Evolutionary conservation across 176 grass and related monocot species (phyloP).

Genomic region (Hordeum marinum): DNA sequence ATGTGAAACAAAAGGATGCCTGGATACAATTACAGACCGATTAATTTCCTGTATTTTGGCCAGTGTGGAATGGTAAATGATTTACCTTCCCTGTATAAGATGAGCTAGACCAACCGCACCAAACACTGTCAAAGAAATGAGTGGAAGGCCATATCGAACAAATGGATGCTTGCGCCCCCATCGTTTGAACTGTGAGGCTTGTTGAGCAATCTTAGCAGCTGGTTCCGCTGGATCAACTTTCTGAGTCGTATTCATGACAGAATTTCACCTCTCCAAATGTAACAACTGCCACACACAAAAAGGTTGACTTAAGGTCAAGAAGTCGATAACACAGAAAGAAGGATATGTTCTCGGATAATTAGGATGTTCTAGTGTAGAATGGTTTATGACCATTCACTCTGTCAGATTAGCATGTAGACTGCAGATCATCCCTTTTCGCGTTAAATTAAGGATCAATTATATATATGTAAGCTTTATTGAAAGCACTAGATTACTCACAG

Average conservation of each 20-base stretch:
- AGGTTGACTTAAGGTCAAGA: neutral
- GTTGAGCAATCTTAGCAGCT: conserved; percentile 35
- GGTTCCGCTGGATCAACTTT: conserved; percentile 28
- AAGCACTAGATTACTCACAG: neutral
- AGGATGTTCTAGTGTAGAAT: neutral
- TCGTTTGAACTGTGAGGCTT: conserved; percentile 67
- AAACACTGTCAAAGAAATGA: conserved; percentile 93
- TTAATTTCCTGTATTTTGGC: neutral
- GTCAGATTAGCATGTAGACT: neutral
- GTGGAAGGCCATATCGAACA: conserved; percentile 66
- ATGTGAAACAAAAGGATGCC: neutral
- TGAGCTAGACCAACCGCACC: conserved; percentile 71
- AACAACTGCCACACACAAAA: neutral
- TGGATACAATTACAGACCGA: neutral
- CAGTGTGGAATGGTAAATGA: neutral
- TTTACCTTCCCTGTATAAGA: conserved; percentile 87
- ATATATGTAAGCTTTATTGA: neutral
- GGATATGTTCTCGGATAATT: neutral
- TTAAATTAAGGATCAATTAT: neutral
- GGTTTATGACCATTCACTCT: neutral
- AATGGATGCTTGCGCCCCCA: conserved; percentile 77
- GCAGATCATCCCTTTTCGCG: neutral
- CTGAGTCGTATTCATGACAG: conserved; percentile 33
- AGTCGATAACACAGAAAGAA: neutral
- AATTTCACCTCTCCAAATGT: neutral